Evolutionary conservation across 2,329 filamentous ascomycete genomes (phyloP), one percentile per base, ranked within the genome.

Genomic region (Sporothrix brunneoviolacea): DNA sequence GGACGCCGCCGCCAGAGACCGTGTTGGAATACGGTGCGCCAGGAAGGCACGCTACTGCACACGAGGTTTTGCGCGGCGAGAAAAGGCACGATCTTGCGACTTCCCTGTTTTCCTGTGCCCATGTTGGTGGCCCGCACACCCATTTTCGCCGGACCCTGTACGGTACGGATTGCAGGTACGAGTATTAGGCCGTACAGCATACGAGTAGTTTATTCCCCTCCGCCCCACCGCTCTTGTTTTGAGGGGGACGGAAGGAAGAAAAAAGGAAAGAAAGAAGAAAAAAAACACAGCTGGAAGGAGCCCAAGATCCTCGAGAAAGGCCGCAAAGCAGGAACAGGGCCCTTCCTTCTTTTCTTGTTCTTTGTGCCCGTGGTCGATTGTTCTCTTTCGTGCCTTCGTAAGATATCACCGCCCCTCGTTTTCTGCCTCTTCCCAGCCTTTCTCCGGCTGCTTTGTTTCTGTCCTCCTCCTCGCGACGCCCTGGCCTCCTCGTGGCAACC

Each of bases 1-100:
- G n/a, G n/a, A n/a, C n/a, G n/a, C n/a, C n/a, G n/a, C n/a, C n/a
- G 33, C n/a, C 33, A n/a, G 13, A 46, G 30, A 19, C 4, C n/a
- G 4, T 9, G 21, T 13, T 38, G 16, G 12, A 46, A 46, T 19
- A 28, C 43, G 21, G 43, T 27, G 22, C 33, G 33, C 8, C 42
- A 45, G 43, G 43, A n/a, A n/a, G 43, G 43, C 43, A 13, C 43
- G n/a, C 22, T 46, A 46, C 32, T 12, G 22, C 43, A 33, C 35
- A 35, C 42, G 42, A 45, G 43, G 33, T 45, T 27, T 9, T 35
- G 42, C 32, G 15, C 42, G 22, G 42, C 42, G 33, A 36, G 21
- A 30, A 33, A 35, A 35, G 42, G 30, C 19, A 35, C 28, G 42
- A 44, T 30, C 33, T 18, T 21, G 43, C 28, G 32, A 10, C 33